These are phyloP conservation scores for Rhizoclosmatium sp. DNA, from an alignment of 192 early-diverging fungal genomes.

Conservation along the genomic window DNA sequence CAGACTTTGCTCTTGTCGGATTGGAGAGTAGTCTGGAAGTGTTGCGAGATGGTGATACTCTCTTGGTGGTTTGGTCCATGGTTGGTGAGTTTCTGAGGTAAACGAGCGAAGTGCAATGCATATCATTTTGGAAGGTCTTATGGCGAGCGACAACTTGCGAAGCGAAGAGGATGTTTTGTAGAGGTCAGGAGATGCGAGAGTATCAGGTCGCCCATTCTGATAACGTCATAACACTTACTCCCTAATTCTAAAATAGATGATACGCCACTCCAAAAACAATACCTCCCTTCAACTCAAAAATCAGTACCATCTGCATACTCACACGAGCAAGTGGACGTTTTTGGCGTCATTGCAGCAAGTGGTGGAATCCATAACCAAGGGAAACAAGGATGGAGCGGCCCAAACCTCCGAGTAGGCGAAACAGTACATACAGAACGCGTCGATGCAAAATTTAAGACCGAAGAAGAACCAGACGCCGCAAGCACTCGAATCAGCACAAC, in stretches of 20 bases:
- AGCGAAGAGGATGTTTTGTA: too few species aligned
- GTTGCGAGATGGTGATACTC: constrained; percentile 24
- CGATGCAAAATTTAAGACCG: background rate
- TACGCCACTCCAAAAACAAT: background rate
- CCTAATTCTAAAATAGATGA: background rate
- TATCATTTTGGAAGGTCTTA: too few species aligned
- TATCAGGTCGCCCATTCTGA: background rate
- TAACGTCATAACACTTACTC: background rate
- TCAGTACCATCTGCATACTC: constrained; percentile 25
- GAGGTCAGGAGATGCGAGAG: too few species aligned
- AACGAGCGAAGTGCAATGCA: too few species aligned
- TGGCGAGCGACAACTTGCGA: too few species aligned
- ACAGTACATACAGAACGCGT: background rate
- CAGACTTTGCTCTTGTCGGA: constrained; percentile 26
- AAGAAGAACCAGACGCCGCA: background rate
- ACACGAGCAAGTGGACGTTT: constrained; percentile 11
- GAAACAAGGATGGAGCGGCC: constrained; percentile 19
- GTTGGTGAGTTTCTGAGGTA: background rate
- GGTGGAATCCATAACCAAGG: constrained; percentile 22
- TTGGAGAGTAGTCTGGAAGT: constrained; percentile 4
- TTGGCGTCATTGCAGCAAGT: constrained; percentile 23
- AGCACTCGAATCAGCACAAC: background rate
- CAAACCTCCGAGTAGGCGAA: background rate
- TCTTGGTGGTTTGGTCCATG: constrained; percentile 31
- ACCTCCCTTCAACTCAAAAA: constrained; percentile 10